A percentile compares a stretch with the other conserved stretches of the same genome.
Conservation (phyloP, 441 rosid species). For the Iberis amara region DNA sequence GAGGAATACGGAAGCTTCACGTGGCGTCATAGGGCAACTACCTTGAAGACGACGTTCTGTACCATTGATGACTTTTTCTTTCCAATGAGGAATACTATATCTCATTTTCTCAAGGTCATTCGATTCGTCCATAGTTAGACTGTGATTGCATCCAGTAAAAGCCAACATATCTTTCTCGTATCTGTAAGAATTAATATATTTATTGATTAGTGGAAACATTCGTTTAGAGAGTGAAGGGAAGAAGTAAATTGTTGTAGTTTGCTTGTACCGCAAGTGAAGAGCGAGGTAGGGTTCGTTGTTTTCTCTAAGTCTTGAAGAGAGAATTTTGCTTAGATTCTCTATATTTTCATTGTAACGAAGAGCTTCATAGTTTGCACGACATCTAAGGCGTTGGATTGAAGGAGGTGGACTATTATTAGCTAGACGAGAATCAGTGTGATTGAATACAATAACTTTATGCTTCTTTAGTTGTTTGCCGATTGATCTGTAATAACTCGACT, state of each 20-base stretch:
- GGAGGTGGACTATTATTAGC: conserved; percentile 49
- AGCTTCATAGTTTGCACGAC: conserved; percentile 59
- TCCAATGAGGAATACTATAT: conserved; percentile 44
- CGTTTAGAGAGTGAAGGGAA: background rate
- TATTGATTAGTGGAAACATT: background rate
- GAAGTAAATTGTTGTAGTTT: background rate
- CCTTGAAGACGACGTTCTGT: conserved; percentile 41
- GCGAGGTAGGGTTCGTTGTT: conserved; percentile 43
- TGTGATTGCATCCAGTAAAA: conserved; percentile 60
- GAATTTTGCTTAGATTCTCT: conserved; percentile 38
- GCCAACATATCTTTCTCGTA: conserved; percentile 75
- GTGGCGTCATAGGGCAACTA: conserved; percentile 59
- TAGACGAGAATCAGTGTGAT: conserved; percentile 53
- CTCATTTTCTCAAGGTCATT: conserved; percentile 44
- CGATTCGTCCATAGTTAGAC: conserved; percentile 38
- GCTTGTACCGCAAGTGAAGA: conserved; percentile 56
- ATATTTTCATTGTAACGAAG: conserved; percentile 42
- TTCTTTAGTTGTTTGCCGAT: conserved; percentile 37
- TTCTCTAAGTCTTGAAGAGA: conserved; percentile 41
- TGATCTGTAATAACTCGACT: conserved; percentile 52
- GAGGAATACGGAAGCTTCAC: conserved; percentile 56
- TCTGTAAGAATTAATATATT: conserved; percentile 27
- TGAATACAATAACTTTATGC: conserved; percentile 49
- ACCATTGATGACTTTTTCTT: conserved; percentile 48
- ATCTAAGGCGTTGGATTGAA: conserved; percentile 52